A percentile compares a stretch with the other conserved stretches of the same genome.
These are phyloP conservation scores for Beauveria sp. DNA, from an alignment of 2,329 filamentous ascomycete genomes.

Conservation along the genomic window DNA sequence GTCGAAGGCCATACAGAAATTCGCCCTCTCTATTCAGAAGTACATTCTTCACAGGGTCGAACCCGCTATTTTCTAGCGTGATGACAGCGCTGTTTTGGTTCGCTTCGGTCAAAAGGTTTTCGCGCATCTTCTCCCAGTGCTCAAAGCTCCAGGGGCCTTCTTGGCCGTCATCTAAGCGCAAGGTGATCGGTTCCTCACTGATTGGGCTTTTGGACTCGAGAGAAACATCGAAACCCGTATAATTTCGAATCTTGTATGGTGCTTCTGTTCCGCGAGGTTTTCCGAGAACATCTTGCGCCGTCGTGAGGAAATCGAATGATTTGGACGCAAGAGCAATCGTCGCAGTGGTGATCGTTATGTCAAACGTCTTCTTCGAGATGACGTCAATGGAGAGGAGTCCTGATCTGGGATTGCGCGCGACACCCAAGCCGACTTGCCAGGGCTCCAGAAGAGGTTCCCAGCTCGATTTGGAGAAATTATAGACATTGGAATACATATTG, in stretches of 20 bases:
- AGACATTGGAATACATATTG: slow-evolving; percentile 91
- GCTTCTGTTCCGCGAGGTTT: slow-evolving; percentile 89
- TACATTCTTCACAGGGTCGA: slow-evolving; percentile 83
- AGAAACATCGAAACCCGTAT: slow-evolving; percentile 85
- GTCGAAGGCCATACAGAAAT: slow-evolving; percentile 78
- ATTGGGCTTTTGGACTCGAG: slow-evolving; percentile 68
- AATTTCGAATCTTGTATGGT: slow-evolving; percentile 88
- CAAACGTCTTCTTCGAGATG: slow-evolving; percentile 82
- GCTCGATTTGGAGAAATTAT: slow-evolving; percentile 97
- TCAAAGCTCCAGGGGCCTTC: slow-evolving; percentile 96
- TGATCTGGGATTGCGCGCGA: slow-evolving; percentile 68
- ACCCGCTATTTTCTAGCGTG: slow-evolving; percentile 85
- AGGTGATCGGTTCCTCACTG: slow-evolving; percentile 60
- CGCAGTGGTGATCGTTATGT: slow-evolving; percentile 86
- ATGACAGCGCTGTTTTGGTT: slow-evolving; percentile 73
- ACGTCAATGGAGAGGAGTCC: slow-evolving; percentile 77
- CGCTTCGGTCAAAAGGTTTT: slow-evolving; percentile 80
- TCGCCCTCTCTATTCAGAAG: slow-evolving; percentile 93
- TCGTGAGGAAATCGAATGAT: slow-evolving; percentile 81
- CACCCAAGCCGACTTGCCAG: slow-evolving; percentile 88
- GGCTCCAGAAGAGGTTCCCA: slow-evolving; percentile 97
- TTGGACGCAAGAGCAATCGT: slow-evolving; percentile 91
- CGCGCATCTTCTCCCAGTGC: slow-evolving; percentile 91
- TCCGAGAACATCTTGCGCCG: slow-evolving; percentile 77
- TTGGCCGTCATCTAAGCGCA: slow-evolving; percentile 77